Percentiles rank a stretch among this genome's conserved stretches.
These are phyloP conservation scores for Lactifluus volemus DNA, from an alignment of 768 basidiomycete genomes.

Conservation along the genomic window DNA sequence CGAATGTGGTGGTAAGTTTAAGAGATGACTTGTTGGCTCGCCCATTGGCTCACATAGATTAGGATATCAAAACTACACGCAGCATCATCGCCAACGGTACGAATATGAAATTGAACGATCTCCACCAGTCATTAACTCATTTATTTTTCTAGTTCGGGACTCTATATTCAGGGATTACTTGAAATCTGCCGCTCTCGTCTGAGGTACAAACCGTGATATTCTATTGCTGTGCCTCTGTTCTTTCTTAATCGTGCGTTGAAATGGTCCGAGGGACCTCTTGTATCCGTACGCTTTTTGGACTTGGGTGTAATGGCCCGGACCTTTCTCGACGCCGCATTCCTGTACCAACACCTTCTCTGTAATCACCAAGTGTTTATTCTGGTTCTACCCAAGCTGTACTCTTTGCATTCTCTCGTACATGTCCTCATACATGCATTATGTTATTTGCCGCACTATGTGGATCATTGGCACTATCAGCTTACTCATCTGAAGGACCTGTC, in stretches of 20 bases:
- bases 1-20: slow-evolving; percentile 58
- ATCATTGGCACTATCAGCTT: background rate
- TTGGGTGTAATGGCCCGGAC: slow-evolving; percentile 3
- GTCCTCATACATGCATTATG: slow-evolving; percentile 5
- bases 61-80: slow-evolving; percentile 82
- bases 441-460: background rate
- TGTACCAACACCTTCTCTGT: slow-evolving; percentile 10
- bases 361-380: slow-evolving; percentile 5
- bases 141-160: slow-evolving; percentile 23
- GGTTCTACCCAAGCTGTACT: slow-evolving; percentile 5
- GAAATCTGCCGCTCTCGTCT: slow-evolving; percentile 31
- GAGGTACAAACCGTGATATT: background rate
- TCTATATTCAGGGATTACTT: slow-evolving; percentile 32
- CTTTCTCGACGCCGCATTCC: slow-evolving; percentile 1
- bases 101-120: slow-evolving; percentile 2
- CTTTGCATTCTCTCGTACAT: background rate
- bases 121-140: background rate
- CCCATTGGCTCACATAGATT: background rate
- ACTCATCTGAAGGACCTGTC: background rate
- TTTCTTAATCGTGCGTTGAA: slow-evolving; percentile 1
- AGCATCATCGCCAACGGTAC: slow-evolving; percentile 74
- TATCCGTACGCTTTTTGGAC: slow-evolving; percentile 8
- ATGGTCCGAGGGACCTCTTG: background rate
- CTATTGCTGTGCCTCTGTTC: background rate
- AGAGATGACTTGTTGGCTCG: background rate